A percentile compares a stretch with the other conserved stretches of the same genome.
Conservation (phyloP, 305 asterid species). For the Fraxinus albicans region DNA sequence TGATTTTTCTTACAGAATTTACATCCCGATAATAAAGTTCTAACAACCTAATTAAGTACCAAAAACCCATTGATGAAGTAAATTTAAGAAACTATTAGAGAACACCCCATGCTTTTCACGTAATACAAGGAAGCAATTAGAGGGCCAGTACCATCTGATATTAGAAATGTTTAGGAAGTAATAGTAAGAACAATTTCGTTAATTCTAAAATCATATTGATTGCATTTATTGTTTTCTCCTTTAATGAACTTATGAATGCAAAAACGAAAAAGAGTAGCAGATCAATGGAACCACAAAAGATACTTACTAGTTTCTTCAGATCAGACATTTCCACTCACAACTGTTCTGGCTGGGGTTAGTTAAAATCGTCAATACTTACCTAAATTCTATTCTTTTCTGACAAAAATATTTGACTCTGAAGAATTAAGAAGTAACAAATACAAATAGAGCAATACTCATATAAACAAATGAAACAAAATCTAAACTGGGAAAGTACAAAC, state of each 20-base stretch:
- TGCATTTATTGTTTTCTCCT: not conserved
- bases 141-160: no score
- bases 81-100: no score
- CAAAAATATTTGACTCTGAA: slow-evolving; percentile 30
- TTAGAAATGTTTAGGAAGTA: no score
- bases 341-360: not conserved
- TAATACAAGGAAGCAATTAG: no score
- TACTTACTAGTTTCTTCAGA: slow-evolving; percentile 6
- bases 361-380: slow-evolving; percentile 17
- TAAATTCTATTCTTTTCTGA: slow-evolving; percentile 27
- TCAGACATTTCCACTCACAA: slow-evolving; percentile 16
- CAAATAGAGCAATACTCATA: slow-evolving; percentile 44
- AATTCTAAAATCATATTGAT: not conserved
- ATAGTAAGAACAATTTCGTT: not conserved
- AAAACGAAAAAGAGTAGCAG: not conserved
- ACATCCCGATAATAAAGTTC: not conserved
- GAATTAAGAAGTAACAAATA: slow-evolving; percentile 3
- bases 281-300: not conserved
- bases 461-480: slow-evolving; percentile 49
- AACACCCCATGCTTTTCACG: no score
- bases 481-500: slow-evolving; percentile 40
- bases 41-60: no score
- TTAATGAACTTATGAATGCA: not conserved
- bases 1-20: not conserved
- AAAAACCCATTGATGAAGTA: no score